These are phyloP conservation scores for Cystofilobasidium capitatum DNA, from an alignment of 768 basidiomycete species.

Conservation along the genomic window DNA sequence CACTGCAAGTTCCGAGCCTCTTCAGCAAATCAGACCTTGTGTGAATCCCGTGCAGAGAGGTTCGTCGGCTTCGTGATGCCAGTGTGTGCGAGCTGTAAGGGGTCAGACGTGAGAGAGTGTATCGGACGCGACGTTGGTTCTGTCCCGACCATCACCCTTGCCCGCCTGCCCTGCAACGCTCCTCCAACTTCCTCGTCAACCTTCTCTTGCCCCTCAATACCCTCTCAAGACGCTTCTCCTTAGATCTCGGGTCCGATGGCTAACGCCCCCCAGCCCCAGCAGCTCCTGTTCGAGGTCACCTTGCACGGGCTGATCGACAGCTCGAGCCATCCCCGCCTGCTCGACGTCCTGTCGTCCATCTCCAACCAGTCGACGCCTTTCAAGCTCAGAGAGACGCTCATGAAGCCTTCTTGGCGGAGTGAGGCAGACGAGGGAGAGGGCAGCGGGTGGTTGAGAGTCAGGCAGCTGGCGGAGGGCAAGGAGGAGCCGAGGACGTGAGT, in stretches of 20 bases:
- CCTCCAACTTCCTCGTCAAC: neutral
- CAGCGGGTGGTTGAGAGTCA: neutral
- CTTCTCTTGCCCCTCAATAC: neutral
- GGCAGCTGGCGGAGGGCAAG: neutral
- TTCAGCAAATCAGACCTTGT: neutral
- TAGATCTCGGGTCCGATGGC: too few species aligned
- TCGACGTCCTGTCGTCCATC: conserved; percentile 2
- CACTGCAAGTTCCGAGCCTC: neutral
- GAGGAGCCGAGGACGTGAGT: neutral
- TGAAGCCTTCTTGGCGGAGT: neutral
- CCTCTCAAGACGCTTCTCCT: neutral
- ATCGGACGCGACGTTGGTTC: neutral
- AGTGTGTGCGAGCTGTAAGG: too few species aligned
- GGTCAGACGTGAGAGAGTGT: too few species aligned
- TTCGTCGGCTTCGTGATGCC: neutral
- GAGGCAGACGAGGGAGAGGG: conserved; percentile 1
- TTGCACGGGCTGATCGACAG: conserved; percentile 9
- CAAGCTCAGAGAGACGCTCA: neutral
- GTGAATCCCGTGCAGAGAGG: neutral
- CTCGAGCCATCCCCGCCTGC: neutral
- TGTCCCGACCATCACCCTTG: neutral
- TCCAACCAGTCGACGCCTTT: neutral
- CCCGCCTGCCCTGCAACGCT: neutral
- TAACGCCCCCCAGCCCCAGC: neutral
- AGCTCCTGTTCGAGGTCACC: conserved; percentile 15